These are phyloP conservation scores for Chlorella sp. DNA, from an alignment of 139 green algal genomes.

Conservation along the genomic window DNA sequence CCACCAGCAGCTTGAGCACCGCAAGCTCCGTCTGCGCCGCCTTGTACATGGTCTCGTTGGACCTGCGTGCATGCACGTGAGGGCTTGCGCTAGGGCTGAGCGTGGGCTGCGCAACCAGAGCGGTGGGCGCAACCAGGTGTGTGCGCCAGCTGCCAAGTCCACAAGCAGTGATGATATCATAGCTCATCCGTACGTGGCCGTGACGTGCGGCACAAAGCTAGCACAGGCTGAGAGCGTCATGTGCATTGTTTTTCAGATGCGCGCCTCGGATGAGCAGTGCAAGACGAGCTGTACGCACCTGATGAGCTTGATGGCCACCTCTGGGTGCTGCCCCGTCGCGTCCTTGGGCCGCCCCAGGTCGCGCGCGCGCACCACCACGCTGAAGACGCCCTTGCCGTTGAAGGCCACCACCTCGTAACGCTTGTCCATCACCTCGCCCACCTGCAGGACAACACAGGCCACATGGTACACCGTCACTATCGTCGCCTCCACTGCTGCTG, in stretches of 20 bases:
- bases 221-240: too few species aligned
- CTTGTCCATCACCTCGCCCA: slow-evolving; percentile 82
- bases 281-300: too few species aligned
- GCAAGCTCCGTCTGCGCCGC: slow-evolving; percentile 68
- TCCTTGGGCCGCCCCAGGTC: slow-evolving; percentile 51
- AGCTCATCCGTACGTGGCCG: too few species aligned
- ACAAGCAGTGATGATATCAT: too few species aligned
- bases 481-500: not conserved
- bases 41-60: slow-evolving; percentile 76
- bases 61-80: not conserved
- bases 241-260: too few species aligned
- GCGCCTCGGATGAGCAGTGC: too few species aligned
- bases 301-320: slow-evolving; percentile 42
- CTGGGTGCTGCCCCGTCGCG: slow-evolving; percentile 3
- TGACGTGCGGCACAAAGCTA: too few species aligned
- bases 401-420: slow-evolving; percentile 73
- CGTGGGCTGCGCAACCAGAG: too few species aligned
- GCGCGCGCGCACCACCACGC: slow-evolving; percentile 79
- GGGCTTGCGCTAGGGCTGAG: too few species aligned
- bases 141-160: too few species aligned
- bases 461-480: not conserved
- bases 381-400: slow-evolving; percentile 91
- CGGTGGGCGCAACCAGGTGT: not conserved
- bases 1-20: slow-evolving; percentile 77
- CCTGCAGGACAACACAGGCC: slow-evolving; percentile 30